Base-by-base conservation (phyloP, 1,139 yeast species). In the Yamadazyma songkhlaensis region DNA sequence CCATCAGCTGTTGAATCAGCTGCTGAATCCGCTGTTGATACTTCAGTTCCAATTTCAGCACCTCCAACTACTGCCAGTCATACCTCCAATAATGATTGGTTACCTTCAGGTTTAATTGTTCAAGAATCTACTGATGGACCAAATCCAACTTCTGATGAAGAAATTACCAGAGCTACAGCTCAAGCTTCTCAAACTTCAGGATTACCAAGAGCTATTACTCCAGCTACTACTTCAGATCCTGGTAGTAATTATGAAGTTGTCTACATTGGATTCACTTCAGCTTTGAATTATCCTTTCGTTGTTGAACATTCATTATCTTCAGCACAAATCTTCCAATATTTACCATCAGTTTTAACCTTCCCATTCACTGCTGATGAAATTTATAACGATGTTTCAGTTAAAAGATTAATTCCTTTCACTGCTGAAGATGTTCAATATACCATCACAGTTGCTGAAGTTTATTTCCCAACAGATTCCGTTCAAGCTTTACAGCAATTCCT, bases 371-470 rank as follows among this genome's bases (percentile, higher is more conserved):
- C 56, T 13, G 55, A 59, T 31, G 47, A 60, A 1, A 37, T 43
- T 29, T 59, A 59, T 41, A 44, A 60, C 9, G 63, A 72, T 30
- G 74, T 81, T 15, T 55, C 77, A 6, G 86, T 83, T 29, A 64
- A 66, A 44, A 76, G 81, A 58, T 68, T 84, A 50, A 77, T 82
- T 40, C 92, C 94, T 29, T 81, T 74, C 51, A 68, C 79, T 3
- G 74, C 84, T 3, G 46, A 51, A n/a, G 71, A 64, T 31, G 57
- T 67, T 42, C 52, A 61, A 33, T 84, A 84, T 55, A 73, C 84
- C 32, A 81, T 83, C 39, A 81, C 90, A 1, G 84, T 84, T 43
- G 92, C 92, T 12, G 86, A 81, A 55, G 84, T 83, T 37, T 83
- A 80, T 53, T 83, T 81, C 69, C 87, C 87, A 33, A 55, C 63